phyloP scores from a whole-genome alignment of 2,329 filamentous ascomycete species.

The Neopestalotiopsis clavispora region DNA sequence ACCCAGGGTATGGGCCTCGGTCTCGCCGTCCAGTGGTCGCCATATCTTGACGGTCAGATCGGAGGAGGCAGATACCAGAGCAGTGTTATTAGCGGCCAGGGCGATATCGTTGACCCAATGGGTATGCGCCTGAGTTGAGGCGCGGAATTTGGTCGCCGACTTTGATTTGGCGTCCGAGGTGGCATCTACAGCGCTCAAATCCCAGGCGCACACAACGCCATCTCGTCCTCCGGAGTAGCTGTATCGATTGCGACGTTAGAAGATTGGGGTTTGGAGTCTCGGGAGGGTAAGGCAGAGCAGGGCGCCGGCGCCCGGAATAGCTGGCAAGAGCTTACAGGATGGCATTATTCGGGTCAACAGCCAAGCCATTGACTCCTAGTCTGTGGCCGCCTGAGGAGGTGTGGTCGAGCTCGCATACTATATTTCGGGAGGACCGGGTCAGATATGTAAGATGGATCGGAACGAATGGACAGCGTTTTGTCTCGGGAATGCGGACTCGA shows the following conservation, averaged over 20 bases:
- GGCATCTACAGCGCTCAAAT: slow-evolving; percentile 70
- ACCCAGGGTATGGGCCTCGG: slow-evolving; percentile 80
- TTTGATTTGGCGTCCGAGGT: slow-evolving; percentile 44
- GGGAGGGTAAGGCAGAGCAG: not conserved
- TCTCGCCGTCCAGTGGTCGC: slow-evolving; percentile 74
- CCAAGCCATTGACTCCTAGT: slow-evolving; percentile 92
- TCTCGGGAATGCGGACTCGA: slow-evolving; percentile 11
- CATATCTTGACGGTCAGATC: slow-evolving; percentile 92
- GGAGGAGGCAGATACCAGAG: slow-evolving; percentile 89
- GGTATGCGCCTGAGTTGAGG: slow-evolving; percentile 77
- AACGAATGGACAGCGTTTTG: not conserved
- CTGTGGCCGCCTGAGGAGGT: slow-evolving; percentile 78
- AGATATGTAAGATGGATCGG: slow-evolving; percentile 18
- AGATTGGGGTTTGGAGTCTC: not conserved
- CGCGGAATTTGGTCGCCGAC: slow-evolving; percentile 61
- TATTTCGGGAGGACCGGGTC: slow-evolving; percentile 17
- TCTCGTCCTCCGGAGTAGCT: slow-evolving; percentile 97
- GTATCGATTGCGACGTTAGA: slow-evolving; percentile 24
- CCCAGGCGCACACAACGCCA: slow-evolving; percentile 95
- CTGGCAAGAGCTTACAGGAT: slow-evolving; percentile 71
- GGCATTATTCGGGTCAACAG: slow-evolving; percentile 80
- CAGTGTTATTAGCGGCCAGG: slow-evolving; percentile 76
- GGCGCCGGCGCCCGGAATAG: slow-evolving; percentile 13
- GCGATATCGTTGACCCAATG: slow-evolving; percentile 96
- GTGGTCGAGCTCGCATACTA: slow-evolving; percentile 65